A percentile compares a stretch with the other conserved stretches of the same genome.
phyloP scores from a whole-genome alignment of 2,329 filamentous ascomycete species.

The Aspergillus bombycis region DNA sequence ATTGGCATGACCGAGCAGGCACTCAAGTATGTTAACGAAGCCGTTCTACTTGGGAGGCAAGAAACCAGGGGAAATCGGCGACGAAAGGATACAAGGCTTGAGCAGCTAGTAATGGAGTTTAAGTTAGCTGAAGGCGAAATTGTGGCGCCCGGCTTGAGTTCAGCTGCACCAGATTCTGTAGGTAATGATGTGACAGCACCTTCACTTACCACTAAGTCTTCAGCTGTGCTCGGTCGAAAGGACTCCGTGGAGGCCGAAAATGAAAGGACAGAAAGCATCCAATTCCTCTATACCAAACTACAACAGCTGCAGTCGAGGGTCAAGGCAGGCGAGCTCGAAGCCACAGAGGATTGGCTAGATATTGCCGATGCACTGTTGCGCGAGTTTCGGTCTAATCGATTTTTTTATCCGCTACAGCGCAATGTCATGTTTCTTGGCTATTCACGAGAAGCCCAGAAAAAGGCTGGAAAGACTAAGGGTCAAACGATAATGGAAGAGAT shows the following conservation, averaged over 20 bases:
- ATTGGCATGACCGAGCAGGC: conserved; percentile 74
- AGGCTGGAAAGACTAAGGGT: conserved; percentile 39
- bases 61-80: conserved; percentile 36
- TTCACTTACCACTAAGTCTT: conserved; percentile 21
- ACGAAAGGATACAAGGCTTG: conserved; percentile 42
- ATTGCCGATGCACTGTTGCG: conserved; percentile 61
- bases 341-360: conserved; percentile 60
- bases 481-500: conserved; percentile 46
- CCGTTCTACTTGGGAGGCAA: conserved; percentile 64
- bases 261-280: conserved; percentile 46
- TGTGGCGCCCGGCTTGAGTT: conserved; percentile 19
- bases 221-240: conserved; percentile 21
- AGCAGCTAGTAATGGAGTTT: conserved; percentile 45
- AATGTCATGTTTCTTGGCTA: conserved; percentile 55
- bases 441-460: conserved; percentile 44
- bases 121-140: conserved; percentile 26
- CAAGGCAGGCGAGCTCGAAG: conserved; percentile 53
- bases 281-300: conserved; percentile 50
- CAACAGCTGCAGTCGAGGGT: conserved; percentile 53
- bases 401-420: conserved; percentile 61
- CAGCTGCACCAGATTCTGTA: conserved; percentile 24
- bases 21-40: conserved; percentile 74
- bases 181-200: conserved; percentile 13
- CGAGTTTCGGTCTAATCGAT: conserved; percentile 62
- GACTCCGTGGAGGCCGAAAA: conserved; percentile 35